Evolutionary conservation across 2,329 filamentous ascomycete species (phyloP), one percentile per base, ranked within the genome.

Genomic region (Cordyceps cicadae): DNA sequence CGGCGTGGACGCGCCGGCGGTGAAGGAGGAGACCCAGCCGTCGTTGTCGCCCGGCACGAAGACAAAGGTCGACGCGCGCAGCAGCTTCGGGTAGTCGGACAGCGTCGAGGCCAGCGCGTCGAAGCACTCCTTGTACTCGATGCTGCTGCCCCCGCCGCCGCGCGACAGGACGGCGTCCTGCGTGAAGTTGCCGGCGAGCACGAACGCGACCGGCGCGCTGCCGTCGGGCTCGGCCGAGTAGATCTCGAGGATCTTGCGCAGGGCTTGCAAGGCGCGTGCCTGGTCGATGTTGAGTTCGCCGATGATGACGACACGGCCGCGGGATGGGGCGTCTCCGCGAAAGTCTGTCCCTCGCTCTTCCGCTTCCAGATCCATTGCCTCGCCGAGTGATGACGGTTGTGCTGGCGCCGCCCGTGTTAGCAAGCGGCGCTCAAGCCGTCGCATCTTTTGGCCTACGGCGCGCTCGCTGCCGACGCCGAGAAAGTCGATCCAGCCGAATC

Each of bases 401-500:
- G 48, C 12, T 7, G 39, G 39, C 3, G 21, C 9, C 19, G 76
- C 68, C 26, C 70, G 68, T n/a, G 70, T 74, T 8, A 93, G 76
- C 2, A 94, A 77, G 53, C 86, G 83, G 41, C 84, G 79, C 70
- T 96, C 89, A 1, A 97, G 79, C 62, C 83, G 86, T 59, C 90
- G 85, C 93, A 97, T 97, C 61, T 88, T 87, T 1, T 83, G 73
- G 0, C 93, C 92, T 1, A 88, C 84, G 7, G 91, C 92, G 51
- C 92, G 87, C 72, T 96, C 91, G 68, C 91, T 96, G 41, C 93
- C 93, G 1, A 94, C 84, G 6, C 93, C 94, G 1, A 97, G 79
- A 70, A 97, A 99, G 72, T 97, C 94, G 58, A 96, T 92, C 92
- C 94, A 99, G 49, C 94, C 94, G 70, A 97, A 97, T 0, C 90